Conservation (phyloP, 495 filamentous ascomycete species). For the Aspergillus diversus region DNA sequence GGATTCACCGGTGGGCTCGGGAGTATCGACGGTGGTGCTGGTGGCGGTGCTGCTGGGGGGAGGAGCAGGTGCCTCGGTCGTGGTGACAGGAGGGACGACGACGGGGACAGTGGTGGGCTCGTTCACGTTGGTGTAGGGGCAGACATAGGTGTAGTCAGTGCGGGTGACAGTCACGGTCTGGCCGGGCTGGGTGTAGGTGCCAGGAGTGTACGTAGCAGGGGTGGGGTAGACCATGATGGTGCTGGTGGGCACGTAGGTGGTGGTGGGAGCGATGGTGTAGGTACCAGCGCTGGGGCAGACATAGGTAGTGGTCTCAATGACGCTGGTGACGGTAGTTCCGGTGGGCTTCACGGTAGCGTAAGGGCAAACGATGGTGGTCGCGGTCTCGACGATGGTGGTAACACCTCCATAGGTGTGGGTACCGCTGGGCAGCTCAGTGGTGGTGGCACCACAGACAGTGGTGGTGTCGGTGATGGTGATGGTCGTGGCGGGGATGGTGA, state of each 20-base stretch:
- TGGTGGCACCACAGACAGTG: slow-evolving; percentile 67
- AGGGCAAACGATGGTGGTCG: slow-evolving; percentile 74
- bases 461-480: slow-evolving; percentile 71
- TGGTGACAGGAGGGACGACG: slow-evolving; percentile 26
- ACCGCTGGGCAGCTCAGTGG: slow-evolving; percentile 64
- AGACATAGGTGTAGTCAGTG: slow-evolving; percentile 70
- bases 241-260: slow-evolving; percentile 57
- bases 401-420: slow-evolving; percentile 77
- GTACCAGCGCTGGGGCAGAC: slow-evolving; percentile 79
- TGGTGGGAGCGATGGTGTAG: slow-evolving; percentile 77
- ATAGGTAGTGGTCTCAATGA: slow-evolving; percentile 73
- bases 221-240: slow-evolving; percentile 68
- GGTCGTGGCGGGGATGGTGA: slow-evolving; percentile 80
- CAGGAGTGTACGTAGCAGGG: slow-evolving; percentile 65
- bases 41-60: slow-evolving; percentile 26
- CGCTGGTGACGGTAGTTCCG: slow-evolving; percentile 66
- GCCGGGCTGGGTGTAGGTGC: slow-evolving; percentile 74
- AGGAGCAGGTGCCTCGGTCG: slow-evolving; percentile 29
- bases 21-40: slow-evolving; percentile 23
- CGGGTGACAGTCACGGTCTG: slow-evolving; percentile 68
- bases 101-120: slow-evolving; percentile 29
- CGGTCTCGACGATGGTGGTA: slow-evolving; percentile 70
- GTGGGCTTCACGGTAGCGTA: slow-evolving; percentile 67
- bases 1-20: slow-evolving; percentile 20
- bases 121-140: slow-evolving; percentile 62